A percentile compares a stretch with the other conserved stretches of the same genome.
These are phyloP conservation scores for Pichia rugopelliculosa DNA, from an alignment of 805 yeast genomes.

Conservation along the genomic window DNA sequence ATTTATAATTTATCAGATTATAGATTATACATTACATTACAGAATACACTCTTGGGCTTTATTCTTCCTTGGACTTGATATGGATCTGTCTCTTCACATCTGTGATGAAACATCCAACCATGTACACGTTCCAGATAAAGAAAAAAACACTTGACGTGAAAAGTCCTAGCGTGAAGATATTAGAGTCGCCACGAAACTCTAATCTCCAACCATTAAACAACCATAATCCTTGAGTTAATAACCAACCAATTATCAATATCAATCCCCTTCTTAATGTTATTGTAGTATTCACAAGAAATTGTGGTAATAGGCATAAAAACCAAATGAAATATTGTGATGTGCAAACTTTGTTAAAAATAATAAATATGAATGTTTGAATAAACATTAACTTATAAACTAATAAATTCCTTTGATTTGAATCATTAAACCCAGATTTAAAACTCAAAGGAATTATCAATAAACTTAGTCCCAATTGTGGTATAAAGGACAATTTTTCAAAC, in stretches of 20 bases:
- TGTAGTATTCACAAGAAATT: slow-evolving; percentile 46
- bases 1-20: no score
- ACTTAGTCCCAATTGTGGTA: slow-evolving; percentile 65
- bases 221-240: slow-evolving; percentile 69
- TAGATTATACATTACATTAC: no score
- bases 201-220: slow-evolving; percentile 65
- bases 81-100: slow-evolving; percentile 11
- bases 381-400: slow-evolving; percentile 44
- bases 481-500: slow-evolving; percentile 51
- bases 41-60: neutral
- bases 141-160: slow-evolving; percentile 22
- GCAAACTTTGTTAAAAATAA: slow-evolving; percentile 71
- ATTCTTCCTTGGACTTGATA: neutral
- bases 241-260: slow-evolving; percentile 50
- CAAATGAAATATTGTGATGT: slow-evolving; percentile 96
- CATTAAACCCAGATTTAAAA: slow-evolving; percentile 21
- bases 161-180: slow-evolving; percentile 19
- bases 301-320: slow-evolving; percentile 83
- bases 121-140: slow-evolving; percentile 21
- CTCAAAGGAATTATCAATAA: slow-evolving; percentile 51
- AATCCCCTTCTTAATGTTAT: slow-evolving; percentile 34
- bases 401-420: neutral
- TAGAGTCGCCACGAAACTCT: slow-evolving; percentile 66
- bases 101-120: slow-evolving; percentile 16
- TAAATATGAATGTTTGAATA: slow-evolving; percentile 72